phyloP scores from a whole-genome alignment of 2,329 filamentous ascomycete species.

The Dryadomyces quercus-mongolicae region DNA sequence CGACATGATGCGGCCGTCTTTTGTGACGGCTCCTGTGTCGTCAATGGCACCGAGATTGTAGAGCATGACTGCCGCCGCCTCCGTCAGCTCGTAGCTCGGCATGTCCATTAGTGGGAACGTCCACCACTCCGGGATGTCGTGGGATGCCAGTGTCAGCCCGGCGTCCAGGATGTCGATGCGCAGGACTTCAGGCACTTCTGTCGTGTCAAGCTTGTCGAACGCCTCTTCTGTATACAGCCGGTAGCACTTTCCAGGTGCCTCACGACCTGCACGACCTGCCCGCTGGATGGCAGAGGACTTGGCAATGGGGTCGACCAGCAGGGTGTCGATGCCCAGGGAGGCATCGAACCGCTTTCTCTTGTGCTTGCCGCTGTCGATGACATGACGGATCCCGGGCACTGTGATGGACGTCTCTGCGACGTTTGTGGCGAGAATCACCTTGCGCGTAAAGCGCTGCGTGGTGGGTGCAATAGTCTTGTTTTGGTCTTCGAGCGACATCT shows the following conservation, averaged over 20 bases:
- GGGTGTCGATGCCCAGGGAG: conserved; percentile 75
- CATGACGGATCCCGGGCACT: conserved; percentile 81
- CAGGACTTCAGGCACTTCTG: conserved; percentile 75
- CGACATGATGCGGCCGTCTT: conserved; percentile 64
- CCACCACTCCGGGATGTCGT: conserved; percentile 71
- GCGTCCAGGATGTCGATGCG: conserved; percentile 80
- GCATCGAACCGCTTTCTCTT: conserved; percentile 89
- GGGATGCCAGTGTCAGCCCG: conserved; percentile 84
- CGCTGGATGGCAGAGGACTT: conserved; percentile 88
- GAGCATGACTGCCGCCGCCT: conserved; percentile 72
- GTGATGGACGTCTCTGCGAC: conserved; percentile 99
- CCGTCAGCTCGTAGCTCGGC: conserved; percentile 64
- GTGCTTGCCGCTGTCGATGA: conserved; percentile 85
- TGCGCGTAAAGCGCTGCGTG: conserved; percentile 60
- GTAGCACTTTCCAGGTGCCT: conserved; percentile 81
- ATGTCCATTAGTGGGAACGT: conserved; percentile 76
- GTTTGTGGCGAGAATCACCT: conserved; percentile 87
- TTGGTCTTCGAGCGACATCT: conserved; percentile 75
- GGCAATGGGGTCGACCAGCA: conserved; percentile 82
- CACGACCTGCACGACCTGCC: conserved; percentile 83
- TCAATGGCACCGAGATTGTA: conserved; percentile 66
- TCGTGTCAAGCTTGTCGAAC: conserved; percentile 58
- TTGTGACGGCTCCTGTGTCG: conserved; percentile 60
- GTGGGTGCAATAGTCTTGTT: conserved; percentile 74
- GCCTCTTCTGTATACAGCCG: conserved; percentile 74